Evolutionary conservation across 2,329 filamentous ascomycete species (phyloP).

Genomic region (Epichloe gansuensis): DNA sequence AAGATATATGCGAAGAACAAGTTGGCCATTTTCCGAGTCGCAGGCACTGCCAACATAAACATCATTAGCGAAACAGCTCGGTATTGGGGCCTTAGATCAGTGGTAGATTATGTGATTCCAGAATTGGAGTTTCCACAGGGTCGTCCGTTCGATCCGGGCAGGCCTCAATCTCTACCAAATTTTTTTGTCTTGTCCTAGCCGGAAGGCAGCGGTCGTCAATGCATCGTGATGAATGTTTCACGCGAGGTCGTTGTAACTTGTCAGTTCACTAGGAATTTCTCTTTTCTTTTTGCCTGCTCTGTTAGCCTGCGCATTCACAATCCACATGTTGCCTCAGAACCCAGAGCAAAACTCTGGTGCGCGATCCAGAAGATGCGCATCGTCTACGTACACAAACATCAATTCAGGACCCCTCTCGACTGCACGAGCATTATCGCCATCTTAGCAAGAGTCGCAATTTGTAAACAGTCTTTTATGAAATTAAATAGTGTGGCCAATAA

Average conservation of each 20-base stretch:
- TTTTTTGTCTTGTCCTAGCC: background rate
- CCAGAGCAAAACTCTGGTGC: no score
- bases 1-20: no score
- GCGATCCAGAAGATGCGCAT: no score
- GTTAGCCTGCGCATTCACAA: no score
- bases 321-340: no score
- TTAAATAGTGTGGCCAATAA: accelerated
- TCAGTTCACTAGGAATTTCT: background rate
- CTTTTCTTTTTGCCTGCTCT: background rate
- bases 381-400: no score
- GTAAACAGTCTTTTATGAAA: accelerated
- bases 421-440: no score
- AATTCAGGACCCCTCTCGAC: no score
- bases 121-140: constrained; percentile 2
- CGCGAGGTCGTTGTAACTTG: background rate
- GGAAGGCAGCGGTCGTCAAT: no score
- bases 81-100: constrained; percentile 3
- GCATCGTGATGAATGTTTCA: no score
- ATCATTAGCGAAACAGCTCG: background rate
- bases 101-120: constrained; percentile 3
- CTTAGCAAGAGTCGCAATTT: no score
- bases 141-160: constrained; percentile 6
- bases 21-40: background rate
- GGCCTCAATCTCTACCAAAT: background rate
- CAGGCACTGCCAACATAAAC: background rate